Base-by-base conservation (phyloP, 176 grass and related monocot species). In the Musa beccarii region DNA sequence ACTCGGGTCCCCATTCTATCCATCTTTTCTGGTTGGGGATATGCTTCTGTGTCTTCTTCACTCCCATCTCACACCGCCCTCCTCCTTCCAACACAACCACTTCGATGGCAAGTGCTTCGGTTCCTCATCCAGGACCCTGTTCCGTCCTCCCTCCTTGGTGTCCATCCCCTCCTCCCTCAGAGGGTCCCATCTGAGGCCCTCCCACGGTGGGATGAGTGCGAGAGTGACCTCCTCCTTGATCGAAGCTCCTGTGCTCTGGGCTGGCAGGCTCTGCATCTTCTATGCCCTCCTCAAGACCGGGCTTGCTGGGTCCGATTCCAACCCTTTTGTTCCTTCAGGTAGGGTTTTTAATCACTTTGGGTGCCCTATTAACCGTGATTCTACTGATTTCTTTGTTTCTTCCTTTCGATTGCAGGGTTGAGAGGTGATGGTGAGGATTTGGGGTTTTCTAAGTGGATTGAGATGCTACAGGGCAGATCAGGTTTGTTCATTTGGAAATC, bases 281-380 rank as follows among this genome's bases (percentile, higher is more conserved):
- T 99, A 99, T 75, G 91, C 85, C 76, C 88, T 99, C 69, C 79
- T 99, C 53, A 92, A 89, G 76, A 53, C 43, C 63, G 95, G 95
- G 19, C 84, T 99, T 59, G 95, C 81, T 11, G 95, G 95, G 10
- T 99, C 91, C 23, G 86, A 82, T 16, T 80, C 21, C 52, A 99
- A 84, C 80, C 95, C 95, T n/a, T 84, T 99, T 83, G 81, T 92
- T 59, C 87, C 95, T 50, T 72, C 85, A 53, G 78, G 78, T 80
- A 21, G 16, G 34, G 34, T 43, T 43, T 43, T 43, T 43, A 43
- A 43, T 0, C 34, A 6, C 4, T 43, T 43, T 43, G 34, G 34
- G 4, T 43, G 34, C 34, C 34, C 34, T 43, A 5, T 43, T 43
- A 43, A 43, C 34, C 16, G 14, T 51, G 4, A 11, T 49, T 43